A percentile compares a stretch with the other conserved stretches of the same genome.
These are phyloP conservation scores for Boletellus ananas DNA, from an alignment of 768 basidiomycete species.

Conservation along the genomic window DNA sequence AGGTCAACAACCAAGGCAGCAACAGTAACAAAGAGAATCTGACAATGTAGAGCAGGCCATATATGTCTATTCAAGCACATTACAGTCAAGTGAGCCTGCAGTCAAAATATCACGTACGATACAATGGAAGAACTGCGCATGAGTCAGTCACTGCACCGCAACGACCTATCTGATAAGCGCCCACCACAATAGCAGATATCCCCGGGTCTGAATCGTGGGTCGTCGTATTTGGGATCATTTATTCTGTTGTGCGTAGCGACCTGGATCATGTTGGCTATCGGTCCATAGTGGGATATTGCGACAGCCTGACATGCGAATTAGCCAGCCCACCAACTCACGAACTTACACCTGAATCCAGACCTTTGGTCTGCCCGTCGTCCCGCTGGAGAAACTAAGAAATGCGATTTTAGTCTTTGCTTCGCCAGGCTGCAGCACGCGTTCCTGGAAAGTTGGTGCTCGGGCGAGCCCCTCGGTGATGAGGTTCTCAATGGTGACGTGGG, in stretches of 20 bases:
- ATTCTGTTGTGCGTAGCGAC: constrained; percentile 51
- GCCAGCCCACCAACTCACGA: not conserved
- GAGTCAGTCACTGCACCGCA: not conserved
- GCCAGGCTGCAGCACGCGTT: constrained; percentile 48
- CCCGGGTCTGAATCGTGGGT: constrained; percentile 53
- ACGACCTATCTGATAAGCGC: constrained; percentile 6
- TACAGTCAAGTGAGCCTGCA: not conserved
- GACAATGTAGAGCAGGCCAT: constrained; percentile 60
- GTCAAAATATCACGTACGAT: constrained; percentile 41
- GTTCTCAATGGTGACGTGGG: constrained; percentile 39
- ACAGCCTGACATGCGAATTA: constrained; percentile 41
- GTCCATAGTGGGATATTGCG: constrained; percentile 55
- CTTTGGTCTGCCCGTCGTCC: constrained; percentile 75
- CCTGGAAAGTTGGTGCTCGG: constrained; percentile 38
- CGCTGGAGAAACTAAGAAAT: constrained; percentile 69
- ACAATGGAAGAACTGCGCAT: constrained; percentile 53
- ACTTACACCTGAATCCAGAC: constrained; percentile 26
- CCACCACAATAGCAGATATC: constrained; percentile 59
- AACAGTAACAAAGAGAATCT: constrained; percentile 5
- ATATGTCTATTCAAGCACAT: constrained; percentile 47
- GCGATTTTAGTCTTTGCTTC: constrained; percentile 71
- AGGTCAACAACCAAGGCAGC: not conserved
- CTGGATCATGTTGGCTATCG: constrained; percentile 63
- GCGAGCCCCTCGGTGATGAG: constrained; percentile 49
- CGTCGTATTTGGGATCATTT: constrained; percentile 42